Base-by-base conservation (phyloP, 495 filamentous ascomycete species). In the Chlorociboria aeruginascens region DNA sequence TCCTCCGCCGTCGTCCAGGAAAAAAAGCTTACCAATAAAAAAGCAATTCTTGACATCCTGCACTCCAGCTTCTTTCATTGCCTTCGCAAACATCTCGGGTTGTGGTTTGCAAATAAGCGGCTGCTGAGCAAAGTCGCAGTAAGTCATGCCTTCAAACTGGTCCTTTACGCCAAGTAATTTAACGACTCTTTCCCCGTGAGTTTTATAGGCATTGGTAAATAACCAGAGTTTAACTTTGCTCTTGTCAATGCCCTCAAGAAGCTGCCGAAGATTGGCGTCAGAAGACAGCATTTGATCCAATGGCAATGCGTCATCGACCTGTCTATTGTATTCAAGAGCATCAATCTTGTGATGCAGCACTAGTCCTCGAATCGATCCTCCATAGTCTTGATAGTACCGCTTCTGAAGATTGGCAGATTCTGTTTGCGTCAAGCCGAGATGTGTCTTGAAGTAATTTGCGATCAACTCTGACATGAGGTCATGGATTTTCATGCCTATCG, bases 271-370 rank as follows among this genome's bases (percentile, higher is more conserved):
- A 45, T 77, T 68, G 1, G 78, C 74, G 53, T 94, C 78, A 0
- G 85, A 85, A 52, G 67, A 80, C 58, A 99, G 79, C 62, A 96
- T 76, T 8, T 68, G 67, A 47, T 95, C 88, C 10, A 99, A 76
- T 0, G 93, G 90, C 20, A 99, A 68, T 0, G 93, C 90, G 59
- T 99, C 93, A 62, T 99, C 93, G 25, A 97, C 93, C 65, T 89
- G 79, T 50, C 72, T 64, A 63, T 99, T 99, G 74, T 95, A 99
- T 29, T 89, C 88, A 3, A 99, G 73, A 1, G 93, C 83, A 57
- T 99, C 88, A 57, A 99, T 92, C 64, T 90, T 83, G 66, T 99
- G 93, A 64, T 96, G 82, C 20, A 85, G 80, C 0, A 94, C 89
- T 1, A 99, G 72, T 0, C 93, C 93, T 61, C 94, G 85, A 54